Evolutionary conservation across 371 early-diverging fungal genomes (phyloP).

Genomic region (Fennellomyces sp.): DNA sequence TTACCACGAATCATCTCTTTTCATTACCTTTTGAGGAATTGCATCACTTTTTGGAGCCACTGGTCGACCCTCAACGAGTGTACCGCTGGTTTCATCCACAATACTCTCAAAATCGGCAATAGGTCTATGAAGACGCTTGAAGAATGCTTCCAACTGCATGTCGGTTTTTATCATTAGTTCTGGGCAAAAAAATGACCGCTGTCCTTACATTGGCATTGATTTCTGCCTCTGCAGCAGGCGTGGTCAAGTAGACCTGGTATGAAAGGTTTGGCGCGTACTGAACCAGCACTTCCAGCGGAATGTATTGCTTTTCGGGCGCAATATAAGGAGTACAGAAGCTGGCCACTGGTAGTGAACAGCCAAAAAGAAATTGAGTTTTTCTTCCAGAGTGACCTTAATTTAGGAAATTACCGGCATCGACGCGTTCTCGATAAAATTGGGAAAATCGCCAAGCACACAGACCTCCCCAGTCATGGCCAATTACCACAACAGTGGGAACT

Average conservation of each 20-base stretch:
- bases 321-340: constrained; percentile 69
- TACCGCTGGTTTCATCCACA: constrained; percentile 21
- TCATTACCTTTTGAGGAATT: constrained; percentile 34
- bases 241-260: constrained; percentile 55
- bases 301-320: constrained; percentile 36
- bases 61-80: constrained; percentile 32
- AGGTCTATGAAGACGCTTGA: constrained; percentile 34
- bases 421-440: constrained; percentile 66
- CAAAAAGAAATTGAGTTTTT: too few species aligned
- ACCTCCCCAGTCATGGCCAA: constrained; percentile 86
- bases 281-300: constrained; percentile 55
- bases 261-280: constrained; percentile 54
- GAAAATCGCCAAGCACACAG: constrained; percentile 68
- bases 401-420: constrained; percentile 40
- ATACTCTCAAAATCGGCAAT: constrained; percentile 30
- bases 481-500: constrained; percentile 59
- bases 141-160: constrained; percentile 28
- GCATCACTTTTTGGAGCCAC: constrained; percentile 22
- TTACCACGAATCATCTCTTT: too few species aligned
- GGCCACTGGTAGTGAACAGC: too few species aligned
- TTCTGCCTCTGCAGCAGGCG: constrained; percentile 45
- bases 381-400: too few species aligned
- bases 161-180: not conserved
- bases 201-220: constrained; percentile 29
- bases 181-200: too few species aligned